Conservation (phyloP, 192 early-diverging fungal genomes). For the Coemansia sp. region DNA sequence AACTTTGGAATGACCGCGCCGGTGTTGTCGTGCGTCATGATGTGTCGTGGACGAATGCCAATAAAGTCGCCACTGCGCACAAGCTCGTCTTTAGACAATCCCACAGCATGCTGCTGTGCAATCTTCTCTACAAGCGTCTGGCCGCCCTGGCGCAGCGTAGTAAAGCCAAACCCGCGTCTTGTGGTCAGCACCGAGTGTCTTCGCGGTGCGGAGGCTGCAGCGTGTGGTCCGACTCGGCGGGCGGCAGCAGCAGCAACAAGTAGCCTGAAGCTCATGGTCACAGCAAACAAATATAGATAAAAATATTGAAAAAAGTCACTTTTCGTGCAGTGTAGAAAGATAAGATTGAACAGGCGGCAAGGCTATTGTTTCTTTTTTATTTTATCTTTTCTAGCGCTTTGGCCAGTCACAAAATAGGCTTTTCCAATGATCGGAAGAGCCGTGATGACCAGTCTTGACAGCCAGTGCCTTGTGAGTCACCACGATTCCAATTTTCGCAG, state of each 20-base stretch:
- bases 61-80: slow-evolving; percentile 94
- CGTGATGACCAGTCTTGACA: not conserved
- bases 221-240: slow-evolving; percentile 14
- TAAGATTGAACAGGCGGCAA: not conserved
- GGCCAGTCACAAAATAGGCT: not conserved
- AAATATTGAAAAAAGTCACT: not conserved
- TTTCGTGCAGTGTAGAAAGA: not conserved
- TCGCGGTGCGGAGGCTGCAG: slow-evolving; percentile 5
- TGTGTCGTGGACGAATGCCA: slow-evolving; percentile 84
- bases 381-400: not conserved
- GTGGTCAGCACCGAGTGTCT: slow-evolving; percentile 19
- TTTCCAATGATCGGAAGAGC: not conserved
- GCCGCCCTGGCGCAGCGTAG: slow-evolving; percentile 23
- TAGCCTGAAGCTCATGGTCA: slow-evolving; percentile 49
- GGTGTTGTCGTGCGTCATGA: slow-evolving; percentile 98
- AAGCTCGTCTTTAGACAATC: slow-evolving; percentile 61
- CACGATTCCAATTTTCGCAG: not conserved
- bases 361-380: not conserved
- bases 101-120: slow-evolving; percentile 86
- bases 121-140: slow-evolving; percentile 97
- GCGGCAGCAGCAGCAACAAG: slow-evolving; percentile 53
- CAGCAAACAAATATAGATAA: slow-evolving; percentile 4
- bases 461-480: not conserved
- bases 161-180: slow-evolving; percentile 34
- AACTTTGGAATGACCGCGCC: slow-evolving; percentile 94